phyloP scores from a whole-genome alignment of 2,329 filamentous ascomycete species.

The Sclerotinia glacialis region DNA sequence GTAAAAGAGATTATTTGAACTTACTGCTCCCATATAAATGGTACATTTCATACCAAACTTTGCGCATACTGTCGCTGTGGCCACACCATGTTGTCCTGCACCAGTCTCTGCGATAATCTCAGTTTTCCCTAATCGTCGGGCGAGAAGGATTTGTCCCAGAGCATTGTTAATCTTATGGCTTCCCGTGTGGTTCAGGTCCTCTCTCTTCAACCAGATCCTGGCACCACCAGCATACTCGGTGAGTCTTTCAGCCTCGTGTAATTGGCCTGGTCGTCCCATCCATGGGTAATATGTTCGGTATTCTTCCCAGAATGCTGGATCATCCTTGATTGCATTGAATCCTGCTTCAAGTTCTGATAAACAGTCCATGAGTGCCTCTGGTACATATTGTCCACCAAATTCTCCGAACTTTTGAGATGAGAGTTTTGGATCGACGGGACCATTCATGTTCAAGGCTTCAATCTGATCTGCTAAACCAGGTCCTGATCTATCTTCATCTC shows the following conservation, averaged over 20 bases:
- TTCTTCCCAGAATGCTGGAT: slow-evolving; percentile 94
- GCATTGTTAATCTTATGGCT: slow-evolving; percentile 99
- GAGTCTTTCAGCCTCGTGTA: slow-evolving; percentile 84
- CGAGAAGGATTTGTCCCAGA: slow-evolving; percentile 85
- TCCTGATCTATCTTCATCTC: slow-evolving; percentile 37
- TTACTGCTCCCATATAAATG: slow-evolving; percentile 86
- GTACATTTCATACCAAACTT: slow-evolving; percentile 99
- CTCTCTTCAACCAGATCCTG: slow-evolving; percentile 96
- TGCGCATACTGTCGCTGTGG: slow-evolving; percentile 93
- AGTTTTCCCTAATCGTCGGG: slow-evolving; percentile 83
- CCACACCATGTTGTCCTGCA: slow-evolving; percentile 95
- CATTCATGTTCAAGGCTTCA: slow-evolving; percentile 61
- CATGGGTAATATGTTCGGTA: slow-evolving; percentile 94
- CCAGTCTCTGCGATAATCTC: slow-evolving; percentile 98
- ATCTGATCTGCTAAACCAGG: slow-evolving; percentile 54
- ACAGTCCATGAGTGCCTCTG: slow-evolving; percentile 97
- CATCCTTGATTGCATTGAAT: slow-evolving; percentile 82
- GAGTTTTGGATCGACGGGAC: slow-evolving; percentile 47
- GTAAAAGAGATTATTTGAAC: slow-evolving; percentile 19
- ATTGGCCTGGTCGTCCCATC: slow-evolving; percentile 90
- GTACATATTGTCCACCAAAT: slow-evolving; percentile 96
- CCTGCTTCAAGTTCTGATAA: slow-evolving; percentile 84
- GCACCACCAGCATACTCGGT: slow-evolving; percentile 88
- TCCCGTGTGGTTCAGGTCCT: slow-evolving; percentile 96
- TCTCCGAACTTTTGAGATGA: slow-evolving; percentile 88